phyloP scores from a whole-genome alignment of 345 rosid genomes.

The Bruguiera sexangula region DNA sequence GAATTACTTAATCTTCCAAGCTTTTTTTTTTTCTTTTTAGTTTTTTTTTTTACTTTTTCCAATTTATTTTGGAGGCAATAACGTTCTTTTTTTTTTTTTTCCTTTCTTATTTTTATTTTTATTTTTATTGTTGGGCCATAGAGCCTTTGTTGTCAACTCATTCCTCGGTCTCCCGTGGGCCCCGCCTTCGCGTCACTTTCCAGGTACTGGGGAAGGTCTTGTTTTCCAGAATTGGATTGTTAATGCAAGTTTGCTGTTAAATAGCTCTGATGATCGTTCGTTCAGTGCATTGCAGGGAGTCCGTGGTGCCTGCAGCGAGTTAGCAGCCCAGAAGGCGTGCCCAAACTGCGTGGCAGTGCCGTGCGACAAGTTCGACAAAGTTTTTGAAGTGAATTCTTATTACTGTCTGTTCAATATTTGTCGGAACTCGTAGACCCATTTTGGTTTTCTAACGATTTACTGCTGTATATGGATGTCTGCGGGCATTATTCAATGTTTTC shows the following conservation, averaged over 20 bases:
- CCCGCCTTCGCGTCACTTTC: slow-evolving; percentile 87
- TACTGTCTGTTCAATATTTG: neutral
- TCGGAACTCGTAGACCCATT: neutral
- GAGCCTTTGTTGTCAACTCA: slow-evolving; percentile 76
- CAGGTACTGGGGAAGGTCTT: slow-evolving; percentile 46
- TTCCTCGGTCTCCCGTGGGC: slow-evolving; percentile 46
- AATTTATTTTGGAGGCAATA: neutral
- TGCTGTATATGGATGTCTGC: too few relatives aligned
- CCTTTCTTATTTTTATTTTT: too few relatives aligned
- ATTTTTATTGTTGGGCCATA: slow-evolving; percentile 4
- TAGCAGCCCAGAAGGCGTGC: slow-evolving; percentile 92
- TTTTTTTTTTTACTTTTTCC: neutral
- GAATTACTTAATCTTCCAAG: neutral
- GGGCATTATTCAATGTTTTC: too few relatives aligned
- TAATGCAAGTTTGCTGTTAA: neutral
- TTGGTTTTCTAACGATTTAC: neutral
- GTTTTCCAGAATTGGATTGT: neutral
- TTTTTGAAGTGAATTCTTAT: slow-evolving; percentile 57
- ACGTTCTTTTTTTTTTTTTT: neutral
- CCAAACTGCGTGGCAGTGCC: slow-evolving; percentile 96
- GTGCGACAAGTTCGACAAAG: slow-evolving; percentile 86
- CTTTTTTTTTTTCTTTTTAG: neutral
- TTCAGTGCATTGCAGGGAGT: slow-evolving; percentile 53
- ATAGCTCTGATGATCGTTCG: neutral
- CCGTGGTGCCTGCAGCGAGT: slow-evolving; percentile 88